Evolutionary conservation across 1,284 basidiomycete genomes (phyloP).

Genomic region (Ceratobasidium sp.): DNA sequence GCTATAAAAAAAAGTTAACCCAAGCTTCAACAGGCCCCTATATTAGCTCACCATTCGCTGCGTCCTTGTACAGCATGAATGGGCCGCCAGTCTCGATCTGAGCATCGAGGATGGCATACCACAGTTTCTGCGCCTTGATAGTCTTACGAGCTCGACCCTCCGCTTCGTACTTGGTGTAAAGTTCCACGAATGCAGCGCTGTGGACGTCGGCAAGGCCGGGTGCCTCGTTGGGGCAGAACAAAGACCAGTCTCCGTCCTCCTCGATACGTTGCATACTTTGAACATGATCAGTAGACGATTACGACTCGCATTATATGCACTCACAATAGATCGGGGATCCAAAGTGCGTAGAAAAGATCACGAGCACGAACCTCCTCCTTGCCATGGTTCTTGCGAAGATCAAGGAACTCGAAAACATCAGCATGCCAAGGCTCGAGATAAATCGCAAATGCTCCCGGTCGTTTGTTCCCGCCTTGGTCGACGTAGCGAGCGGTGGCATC

Average conservation of each 20-base stretch:
- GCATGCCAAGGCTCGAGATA: conserved; percentile 99
- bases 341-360: conserved; percentile 98
- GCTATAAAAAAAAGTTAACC: conserved; percentile 61
- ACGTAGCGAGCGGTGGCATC: conserved; percentile 99
- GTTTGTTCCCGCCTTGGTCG: conserved; percentile 99
- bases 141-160: conserved; percentile 91
- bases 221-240: conserved; percentile 99
- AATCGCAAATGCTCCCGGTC: conserved; percentile 98
- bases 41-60: conserved; percentile 76
- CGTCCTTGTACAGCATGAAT: conserved; percentile 98
- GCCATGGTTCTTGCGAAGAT: conserved; percentile 98
- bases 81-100: conserved; percentile 99
- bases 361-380: conserved; percentile 98
- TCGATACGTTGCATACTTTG: conserved; percentile 93
- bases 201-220: conserved; percentile 92
- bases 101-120: conserved; percentile 97
- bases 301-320: conserved; percentile 55
- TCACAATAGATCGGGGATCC: conserved; percentile 97
- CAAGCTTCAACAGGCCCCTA: not conserved
- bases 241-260: conserved; percentile 89
- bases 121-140: conserved; percentile 97
- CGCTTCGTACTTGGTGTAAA: conserved; percentile 92
- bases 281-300: not conserved
- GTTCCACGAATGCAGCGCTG: conserved; percentile 90
- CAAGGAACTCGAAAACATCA: conserved; percentile 98